Evolutionary conservation across 2,329 filamentous ascomycete genomes (phyloP).

Genomic region (Hymenoscyphus salicellus): DNA sequence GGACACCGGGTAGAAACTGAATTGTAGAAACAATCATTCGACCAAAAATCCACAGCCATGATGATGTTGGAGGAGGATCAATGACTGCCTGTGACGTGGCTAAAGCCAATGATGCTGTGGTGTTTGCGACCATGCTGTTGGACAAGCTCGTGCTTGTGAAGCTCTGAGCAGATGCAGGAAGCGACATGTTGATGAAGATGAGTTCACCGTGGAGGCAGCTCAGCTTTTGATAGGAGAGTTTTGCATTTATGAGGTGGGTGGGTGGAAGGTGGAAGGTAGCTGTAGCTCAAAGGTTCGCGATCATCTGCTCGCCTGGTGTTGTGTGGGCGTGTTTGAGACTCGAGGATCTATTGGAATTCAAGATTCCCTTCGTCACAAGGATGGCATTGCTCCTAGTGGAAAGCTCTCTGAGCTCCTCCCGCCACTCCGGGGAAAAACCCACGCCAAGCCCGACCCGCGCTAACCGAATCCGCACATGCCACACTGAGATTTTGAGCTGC

Average conservation of each 20-base stretch:
- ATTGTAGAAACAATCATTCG: constrained; percentile 54
- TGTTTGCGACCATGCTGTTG: constrained; percentile 17
- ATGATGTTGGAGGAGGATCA: constrained; percentile 41
- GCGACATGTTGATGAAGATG: neutral
- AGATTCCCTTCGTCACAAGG: neutral
- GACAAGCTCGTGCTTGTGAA: constrained; percentile 24
- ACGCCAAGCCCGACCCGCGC: constrained; percentile 1
- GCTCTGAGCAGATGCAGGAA: constrained; percentile 20
- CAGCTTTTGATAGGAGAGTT: constrained; percentile 12
- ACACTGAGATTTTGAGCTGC: constrained; percentile 6
- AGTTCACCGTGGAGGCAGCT: constrained; percentile 15
- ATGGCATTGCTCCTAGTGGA: constrained; percentile 1
- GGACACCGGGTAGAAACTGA: constrained; percentile 53
- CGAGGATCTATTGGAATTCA: neutral
- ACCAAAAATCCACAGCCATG: constrained; percentile 58
- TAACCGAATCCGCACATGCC: constrained; percentile 9
- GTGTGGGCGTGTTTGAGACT: neutral
- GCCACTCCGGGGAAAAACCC: neutral
- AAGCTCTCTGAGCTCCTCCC: neutral
- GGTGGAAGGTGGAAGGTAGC: neutral
- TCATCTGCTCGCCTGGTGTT: neutral
- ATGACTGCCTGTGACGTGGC: constrained; percentile 19
- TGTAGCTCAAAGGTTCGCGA: neutral
- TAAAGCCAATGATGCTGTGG: constrained; percentile 21
- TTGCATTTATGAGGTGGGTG: constrained; percentile 17